Base-by-base conservation (phyloP, 441 rosid species). In the Omphalea diandra region DNA sequence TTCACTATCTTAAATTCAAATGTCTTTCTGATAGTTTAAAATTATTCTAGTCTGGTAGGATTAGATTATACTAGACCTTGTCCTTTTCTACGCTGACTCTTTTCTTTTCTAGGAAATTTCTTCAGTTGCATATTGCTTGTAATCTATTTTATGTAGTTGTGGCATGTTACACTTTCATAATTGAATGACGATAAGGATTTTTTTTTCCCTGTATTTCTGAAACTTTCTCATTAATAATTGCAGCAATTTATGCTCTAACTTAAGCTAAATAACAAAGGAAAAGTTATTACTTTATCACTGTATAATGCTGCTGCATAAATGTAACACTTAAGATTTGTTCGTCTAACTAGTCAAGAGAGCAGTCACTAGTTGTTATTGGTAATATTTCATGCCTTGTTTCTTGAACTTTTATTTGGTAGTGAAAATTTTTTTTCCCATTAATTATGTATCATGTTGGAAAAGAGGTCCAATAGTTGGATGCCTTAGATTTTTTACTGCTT, bases 141-240 rank as follows among this genome's bases (percentile, higher is more conserved):
- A 66, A 14, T 52, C 31, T 50, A 22, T 52, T 24, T 22, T 33
- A 33, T 24, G 6, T 47, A 43, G 32, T 49, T 9, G 5, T 22
- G 32, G 22, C 12, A 22, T 4, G 2, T 27, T 5, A 1, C 17
- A 32, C n/a, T 14, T 14, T 64, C 47, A n/a, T 18, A 20, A 55
- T 11, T 3, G 26, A 44, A 63, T 46, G 14, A 64, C 24, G 54
- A 64, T 27, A 24, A 50, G 3, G 36, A 31, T 3, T 15, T 11
- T n/a, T 26, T 70, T 70, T 35, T 40, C 31, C 53, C 54, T 62
- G n/a, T 18, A 31, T 54, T 38, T 71, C 24, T 43, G 36, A 46
- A 46, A 41, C 50, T 17, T 65, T 5, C 22, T 33, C 7, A 5
- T 72, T 50, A 15, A 24, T 35, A 14, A 27, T 36, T 36, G 22